A percentile compares a stretch with the other conserved stretches of the same genome.
Evolutionary conservation across 2,329 filamentous ascomycete genomes (phyloP).

Genomic region (Decorospora gaudefroyi): DNA sequence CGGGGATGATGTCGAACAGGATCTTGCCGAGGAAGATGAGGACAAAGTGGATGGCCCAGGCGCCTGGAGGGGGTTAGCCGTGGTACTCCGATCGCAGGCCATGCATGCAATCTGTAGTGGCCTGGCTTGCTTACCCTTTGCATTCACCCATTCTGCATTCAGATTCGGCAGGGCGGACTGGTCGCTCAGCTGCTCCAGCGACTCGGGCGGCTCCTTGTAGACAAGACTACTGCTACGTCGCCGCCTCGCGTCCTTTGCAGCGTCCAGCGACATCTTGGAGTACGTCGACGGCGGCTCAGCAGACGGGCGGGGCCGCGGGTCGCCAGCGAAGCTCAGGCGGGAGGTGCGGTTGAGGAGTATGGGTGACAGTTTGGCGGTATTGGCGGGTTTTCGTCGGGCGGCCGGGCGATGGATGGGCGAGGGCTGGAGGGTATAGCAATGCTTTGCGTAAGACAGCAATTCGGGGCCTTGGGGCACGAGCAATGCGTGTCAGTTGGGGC

Average conservation of each 20-base stretch:
- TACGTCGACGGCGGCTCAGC: conserved; percentile 30
- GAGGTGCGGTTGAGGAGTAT: conserved; percentile 83
- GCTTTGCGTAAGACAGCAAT: conserved; percentile 5
- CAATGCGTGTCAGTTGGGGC: conserved; percentile 6
- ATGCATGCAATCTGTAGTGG: neutral
- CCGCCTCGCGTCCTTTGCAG: conserved; percentile 69
- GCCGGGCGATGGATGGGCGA: conserved; percentile 1
- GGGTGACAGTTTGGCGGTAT: conserved; percentile 96
- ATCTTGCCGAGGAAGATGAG: conserved; percentile 91
- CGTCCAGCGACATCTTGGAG: conserved; percentile 43
- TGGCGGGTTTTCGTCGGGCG: conserved; percentile 45
- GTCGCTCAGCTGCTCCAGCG: conserved; percentile 95
- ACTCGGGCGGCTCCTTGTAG: conserved; percentile 95
- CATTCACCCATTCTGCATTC: conserved; percentile 98
- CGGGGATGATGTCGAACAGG: conserved; percentile 93
- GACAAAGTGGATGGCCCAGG: conserved; percentile 97
- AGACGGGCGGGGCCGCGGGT: conserved; percentile 59
- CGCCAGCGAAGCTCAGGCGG: conserved; percentile 80
- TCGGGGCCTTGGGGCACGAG: neutral
- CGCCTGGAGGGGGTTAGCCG: conserved; percentile 63
- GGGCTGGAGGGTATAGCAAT: conserved; percentile 4
- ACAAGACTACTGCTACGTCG: conserved; percentile 97
- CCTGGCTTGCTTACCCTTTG: conserved; percentile 72
- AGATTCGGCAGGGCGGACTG: conserved; percentile 92
- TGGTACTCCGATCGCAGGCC: neutral